A percentile compares a stretch with the other conserved stretches of the same genome.
phyloP scores from a whole-genome alignment of 2,329 filamentous ascomycete species.

The Cladobotryum protrusum region DNA sequence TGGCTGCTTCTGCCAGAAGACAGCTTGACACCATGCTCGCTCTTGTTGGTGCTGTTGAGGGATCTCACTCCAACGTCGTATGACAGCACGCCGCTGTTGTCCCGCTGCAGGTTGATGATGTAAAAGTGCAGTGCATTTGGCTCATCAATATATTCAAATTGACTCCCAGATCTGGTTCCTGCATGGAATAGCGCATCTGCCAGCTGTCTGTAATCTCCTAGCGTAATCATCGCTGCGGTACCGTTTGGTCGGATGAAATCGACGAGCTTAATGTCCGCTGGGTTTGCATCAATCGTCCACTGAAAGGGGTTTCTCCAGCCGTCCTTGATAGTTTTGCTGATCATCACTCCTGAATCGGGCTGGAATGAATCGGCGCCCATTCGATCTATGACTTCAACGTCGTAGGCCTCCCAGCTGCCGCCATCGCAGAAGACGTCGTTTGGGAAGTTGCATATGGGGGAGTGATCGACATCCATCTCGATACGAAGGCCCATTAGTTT shows the following conservation, averaged over 20 bases:
- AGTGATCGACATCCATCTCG: slow-evolving; percentile 37
- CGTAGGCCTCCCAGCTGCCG: slow-evolving; percentile 44
- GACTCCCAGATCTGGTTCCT: slow-evolving; percentile 43
- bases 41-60: slow-evolving; percentile 26
- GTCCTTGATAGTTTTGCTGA: slow-evolving; percentile 45
- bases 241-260: slow-evolving; percentile 46
- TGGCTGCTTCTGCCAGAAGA: slow-evolving; percentile 23
- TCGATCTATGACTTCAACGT: slow-evolving; percentile 47
- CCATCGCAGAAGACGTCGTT: slow-evolving; percentile 45
- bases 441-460: slow-evolving; percentile 36
- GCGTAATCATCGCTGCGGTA: slow-evolving; percentile 38
- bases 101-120: slow-evolving; percentile 37
- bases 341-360: slow-evolving; percentile 46
- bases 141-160: slow-evolving; percentile 43
- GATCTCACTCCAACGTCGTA: slow-evolving; percentile 44
- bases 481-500: slow-evolving; percentile 44
- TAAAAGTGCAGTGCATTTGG: slow-evolving; percentile 46
- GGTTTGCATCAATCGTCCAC: slow-evolving; percentile 50
- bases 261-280: slow-evolving; percentile 43
- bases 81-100: slow-evolving; percentile 36
- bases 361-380: slow-evolving; percentile 49
- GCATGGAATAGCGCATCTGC: slow-evolving; percentile 50
- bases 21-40: slow-evolving; percentile 30
- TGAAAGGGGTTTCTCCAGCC: slow-evolving; percentile 41
- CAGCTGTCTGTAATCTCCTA: slow-evolving; percentile 49